Conservation (phyloP, 2,329 filamentous ascomycete genomes). For the Stagonosporopsis tanaceti region DNA sequence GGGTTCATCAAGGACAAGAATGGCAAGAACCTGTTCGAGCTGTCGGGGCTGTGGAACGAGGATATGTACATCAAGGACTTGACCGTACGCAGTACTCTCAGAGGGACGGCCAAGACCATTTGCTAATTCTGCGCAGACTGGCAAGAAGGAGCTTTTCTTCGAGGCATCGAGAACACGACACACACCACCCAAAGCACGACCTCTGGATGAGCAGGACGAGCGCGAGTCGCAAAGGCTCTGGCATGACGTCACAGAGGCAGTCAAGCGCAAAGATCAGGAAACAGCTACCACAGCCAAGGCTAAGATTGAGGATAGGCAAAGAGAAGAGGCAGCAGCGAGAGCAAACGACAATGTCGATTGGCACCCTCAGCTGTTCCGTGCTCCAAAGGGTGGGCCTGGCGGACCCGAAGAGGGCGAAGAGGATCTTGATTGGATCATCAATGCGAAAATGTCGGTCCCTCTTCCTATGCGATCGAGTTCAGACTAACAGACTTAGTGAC, state of each 20-base stretch:
- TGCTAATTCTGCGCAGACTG: conserved; percentile 67
- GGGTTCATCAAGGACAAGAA: conserved; percentile 88
- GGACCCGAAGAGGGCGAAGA: conserved; percentile 82
- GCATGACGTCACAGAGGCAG: conserved; percentile 80
- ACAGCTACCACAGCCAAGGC: conserved; percentile 93
- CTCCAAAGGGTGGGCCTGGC: conserved; percentile 73
- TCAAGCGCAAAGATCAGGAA: conserved; percentile 86
- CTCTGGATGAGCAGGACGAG: conserved; percentile 85
- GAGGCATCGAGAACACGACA: conserved; percentile 82
- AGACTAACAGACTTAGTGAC: conserved; percentile 52
- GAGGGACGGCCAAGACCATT: not conserved
- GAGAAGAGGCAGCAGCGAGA: conserved; percentile 84
- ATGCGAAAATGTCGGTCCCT: conserved; percentile 75
- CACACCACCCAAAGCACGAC: conserved; percentile 74
- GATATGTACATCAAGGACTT: conserved; percentile 93
- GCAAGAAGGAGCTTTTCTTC: conserved; percentile 89
- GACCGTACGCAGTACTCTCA: conserved; percentile 61
- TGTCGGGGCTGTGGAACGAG: conserved; percentile 89
- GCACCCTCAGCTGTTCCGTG: conserved; percentile 85
- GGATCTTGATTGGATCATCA: conserved; percentile 93
- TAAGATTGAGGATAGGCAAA: conserved; percentile 91
- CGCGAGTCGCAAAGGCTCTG: conserved; percentile 91
- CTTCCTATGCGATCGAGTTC: not conserved
- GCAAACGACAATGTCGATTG: conserved; percentile 83
- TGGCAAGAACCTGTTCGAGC: conserved; percentile 86